Conservation (phyloP, 164 flowering plant species). For the Magnolia officinalis region DNA sequence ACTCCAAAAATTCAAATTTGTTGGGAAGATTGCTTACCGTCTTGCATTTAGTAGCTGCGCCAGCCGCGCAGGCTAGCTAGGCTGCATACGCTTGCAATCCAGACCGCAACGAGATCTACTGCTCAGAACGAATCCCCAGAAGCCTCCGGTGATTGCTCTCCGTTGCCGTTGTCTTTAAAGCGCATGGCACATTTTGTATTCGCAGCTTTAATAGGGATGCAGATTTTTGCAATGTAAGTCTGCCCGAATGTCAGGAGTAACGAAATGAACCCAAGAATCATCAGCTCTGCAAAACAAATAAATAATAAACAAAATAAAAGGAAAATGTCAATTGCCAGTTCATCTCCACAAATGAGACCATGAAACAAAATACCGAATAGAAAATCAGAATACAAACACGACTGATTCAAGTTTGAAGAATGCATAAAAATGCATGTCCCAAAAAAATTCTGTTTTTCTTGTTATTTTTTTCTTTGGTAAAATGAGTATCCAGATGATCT, state of each 20-base stretch:
- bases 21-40: slow-evolving; percentile 24
- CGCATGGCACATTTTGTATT: slow-evolving; percentile 58
- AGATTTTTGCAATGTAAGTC: slow-evolving; percentile 42
- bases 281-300: slow-evolving; percentile 43
- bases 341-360: neutral
- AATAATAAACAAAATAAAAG: no score
- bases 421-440: neutral
- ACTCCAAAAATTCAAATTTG: no score
- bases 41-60: slow-evolving; percentile 23
- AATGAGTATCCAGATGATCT: neutral
- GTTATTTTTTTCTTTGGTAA: neutral
- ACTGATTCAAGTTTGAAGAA: neutral
- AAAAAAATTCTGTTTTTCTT: neutral
- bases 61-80: slow-evolving; percentile 42
- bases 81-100: no score
- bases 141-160: slow-evolving; percentile 35
- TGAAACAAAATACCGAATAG: neutral
- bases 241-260: slow-evolving; percentile 54
- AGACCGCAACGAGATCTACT: no score
- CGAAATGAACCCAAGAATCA: slow-evolving; percentile 72
- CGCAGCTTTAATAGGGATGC: slow-evolving; percentile 39
- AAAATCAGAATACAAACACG: slow-evolving; percentile 1
- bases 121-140: slow-evolving; percentile 31
- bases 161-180: slow-evolving; percentile 16
- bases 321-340: neutral